Base-by-base conservation (phyloP, 2,329 filamentous ascomycete genomes). In the Fusarium poae region DNA sequence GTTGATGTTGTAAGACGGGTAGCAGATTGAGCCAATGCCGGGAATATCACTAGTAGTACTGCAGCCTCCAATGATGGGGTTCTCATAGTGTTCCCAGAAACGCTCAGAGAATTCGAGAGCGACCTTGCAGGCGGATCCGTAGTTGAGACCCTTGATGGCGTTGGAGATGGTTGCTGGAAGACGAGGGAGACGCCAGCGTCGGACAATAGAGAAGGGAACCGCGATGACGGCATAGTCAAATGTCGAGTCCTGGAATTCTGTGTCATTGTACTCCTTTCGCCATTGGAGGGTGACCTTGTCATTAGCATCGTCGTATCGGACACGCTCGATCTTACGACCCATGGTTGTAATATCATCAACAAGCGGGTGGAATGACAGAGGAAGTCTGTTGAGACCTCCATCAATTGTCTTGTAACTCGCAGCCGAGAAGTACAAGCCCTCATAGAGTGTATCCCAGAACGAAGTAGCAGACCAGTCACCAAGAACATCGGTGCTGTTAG, bases 41-140 rank as follows among this genome's bases (percentile, higher is more conserved):
- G 58, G 60, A 0, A 63, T 63, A 1, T 63, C 60, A 1, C 50
- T 57, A 1, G 32, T 57, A 0, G 60, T 63, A 13, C 60, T 63
- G 4, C 60, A 63, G 0, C 60, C 40, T 0, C 60, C 60, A 2
- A 30, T 63, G 1, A 63, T 63, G 0, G 60, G 60, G 15, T 57
- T 57, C n/a, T 57, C 50, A 0, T 63, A 63, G 13, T 63, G 60
- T 1, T 63, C 60, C 60, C 60, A 63, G 20, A 63, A 63, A 0
- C 60, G 43, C 16, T 63, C 58, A 0, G 60, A 63, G 32, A 44
- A 63, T 11, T 63, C 60, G 1, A 63, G 43, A 0, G 60, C 58
- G 1, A 63, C 60, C 4, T 63, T 63, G 13, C 60, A 63, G 6
- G 60, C 60, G 0, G 58, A 16, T 0, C 49, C 52, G 13, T 63